Evolutionary conservation across 805 yeast genomes (phyloP), one percentile per base, ranked within the genome.

Genomic region (Candida ficus): DNA sequence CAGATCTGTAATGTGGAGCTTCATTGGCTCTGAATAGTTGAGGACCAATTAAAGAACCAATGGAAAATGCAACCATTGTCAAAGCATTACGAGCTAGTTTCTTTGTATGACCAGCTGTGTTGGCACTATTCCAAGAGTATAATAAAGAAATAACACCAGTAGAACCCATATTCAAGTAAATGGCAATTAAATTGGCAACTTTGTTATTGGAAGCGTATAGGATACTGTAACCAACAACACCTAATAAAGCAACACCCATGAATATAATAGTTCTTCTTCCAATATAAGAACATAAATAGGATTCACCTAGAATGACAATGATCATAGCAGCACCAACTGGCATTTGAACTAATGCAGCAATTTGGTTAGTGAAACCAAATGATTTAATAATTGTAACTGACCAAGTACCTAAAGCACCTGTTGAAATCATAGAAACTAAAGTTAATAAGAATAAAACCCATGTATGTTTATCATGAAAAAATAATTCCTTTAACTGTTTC

Each of bases 21-120:
- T 74, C 68, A 14, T 63, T 48, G 0, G 65, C 66, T 46, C 75
- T 70, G 59, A 80, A 79, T 50, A 78, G 61, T 50, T 79, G 83
- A 3, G 88, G 85, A 0, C 84, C 86, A 36, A 78, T 64, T 44
- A 83, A 60, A 49, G 80, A 71, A 7, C 80, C 76, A 19, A 77
- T 57, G 10, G 78, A 75, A 52, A 76, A 78, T n/a, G 71, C 74
- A 39, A 77, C 63, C 78, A 78, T 71, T 1, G 78, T 76, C 19
- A 71, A 50, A 5, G 73, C 76, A 49, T 75, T 76, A 44, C 81
- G 61, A 25, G 70, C 69, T 20, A 76, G 58, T 45, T 78, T 68
- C 51, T 78, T 78, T 6, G 81, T 75, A 41, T 76, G 73, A 2
- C 84, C 83, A 1, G 83, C 75, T 8, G 81, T 76, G 48, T 78